A percentile compares a stretch with the other conserved stretches of the same genome.
Evolutionary conservation across 169 alveolate species (phyloP).

Genomic region (Eimeria maxima): DNA sequence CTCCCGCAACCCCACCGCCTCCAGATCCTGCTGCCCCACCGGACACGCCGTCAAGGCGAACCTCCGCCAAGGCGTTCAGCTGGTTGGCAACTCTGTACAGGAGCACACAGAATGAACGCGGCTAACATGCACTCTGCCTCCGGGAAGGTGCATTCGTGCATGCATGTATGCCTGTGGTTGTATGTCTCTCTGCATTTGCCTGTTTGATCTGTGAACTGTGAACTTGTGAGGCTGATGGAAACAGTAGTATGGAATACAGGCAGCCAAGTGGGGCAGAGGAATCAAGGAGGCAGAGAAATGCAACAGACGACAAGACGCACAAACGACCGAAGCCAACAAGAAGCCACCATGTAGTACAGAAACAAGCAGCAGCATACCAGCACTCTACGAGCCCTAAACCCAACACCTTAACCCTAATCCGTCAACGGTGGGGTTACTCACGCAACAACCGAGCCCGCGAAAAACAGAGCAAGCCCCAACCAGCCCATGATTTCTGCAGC

Average conservation of each 20-base stretch:
- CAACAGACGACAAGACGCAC: no score
- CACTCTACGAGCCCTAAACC: no score
- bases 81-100: neutral
- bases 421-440: no score
- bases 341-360: no score
- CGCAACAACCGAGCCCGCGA: slow-evolving; percentile 2
- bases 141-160: neutral
- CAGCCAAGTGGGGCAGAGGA: no score
- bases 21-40: neutral
- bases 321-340: no score
- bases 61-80: slow-evolving; percentile 34
- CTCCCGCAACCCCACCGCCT: neutral
- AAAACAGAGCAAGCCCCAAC: slow-evolving; percentile 26
- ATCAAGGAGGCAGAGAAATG: no score
- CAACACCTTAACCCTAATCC: neutral
- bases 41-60: neutral
- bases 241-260: no score
- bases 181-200: neutral
- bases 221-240: no score
- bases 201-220: no score
- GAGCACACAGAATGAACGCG: neutral
- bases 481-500: slow-evolving; percentile 27
- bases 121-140: neutral
- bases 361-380: no score
- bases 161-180: neutral